Conservation (phyloP, 2,329 filamentous ascomycete genomes). For the Fusarium azukiicola region DNA sequence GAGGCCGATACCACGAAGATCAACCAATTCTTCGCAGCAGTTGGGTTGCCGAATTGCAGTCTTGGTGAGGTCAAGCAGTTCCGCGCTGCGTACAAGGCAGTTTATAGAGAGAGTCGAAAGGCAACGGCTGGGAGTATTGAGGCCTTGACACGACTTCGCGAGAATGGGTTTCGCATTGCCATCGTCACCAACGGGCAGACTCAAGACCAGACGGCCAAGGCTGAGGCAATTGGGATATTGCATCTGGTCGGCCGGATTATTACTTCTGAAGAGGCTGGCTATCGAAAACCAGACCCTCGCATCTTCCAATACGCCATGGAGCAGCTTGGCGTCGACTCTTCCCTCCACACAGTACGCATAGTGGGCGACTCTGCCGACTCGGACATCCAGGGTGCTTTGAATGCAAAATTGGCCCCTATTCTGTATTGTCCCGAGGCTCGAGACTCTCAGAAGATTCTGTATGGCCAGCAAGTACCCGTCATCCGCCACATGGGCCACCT, state of each 20-base stretch:
- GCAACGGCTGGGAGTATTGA: conserved; percentile 18
- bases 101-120: conserved; percentile 23
- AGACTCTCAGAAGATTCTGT: not conserved
- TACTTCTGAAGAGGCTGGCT: conserved; percentile 27
- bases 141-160: not conserved
- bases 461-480: conserved; percentile 1
- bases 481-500: conserved; percentile 24
- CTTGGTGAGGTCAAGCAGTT: not conserved
- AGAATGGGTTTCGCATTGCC: conserved; percentile 15
- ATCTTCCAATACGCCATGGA: conserved; percentile 27
- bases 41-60: not conserved
- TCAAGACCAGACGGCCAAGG: conserved; percentile 21
- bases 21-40: not conserved
- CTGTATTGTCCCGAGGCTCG: conserved; percentile 12
- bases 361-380: conserved; percentile 29
- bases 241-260: conserved; percentile 30
- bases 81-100: conserved; percentile 19
- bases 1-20: conserved; percentile 23
- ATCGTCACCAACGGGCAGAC: conserved; percentile 30
- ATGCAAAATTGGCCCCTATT: conserved; percentile 16
- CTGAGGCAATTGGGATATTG: conserved; percentile 19
- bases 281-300: conserved; percentile 20
- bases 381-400: conserved; percentile 32
- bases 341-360: conserved; percentile 15
- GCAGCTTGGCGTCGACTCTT: not conserved